Conservation (phyloP, 2,329 filamentous ascomycete species). For the Botrytis paeoniae region DNA sequence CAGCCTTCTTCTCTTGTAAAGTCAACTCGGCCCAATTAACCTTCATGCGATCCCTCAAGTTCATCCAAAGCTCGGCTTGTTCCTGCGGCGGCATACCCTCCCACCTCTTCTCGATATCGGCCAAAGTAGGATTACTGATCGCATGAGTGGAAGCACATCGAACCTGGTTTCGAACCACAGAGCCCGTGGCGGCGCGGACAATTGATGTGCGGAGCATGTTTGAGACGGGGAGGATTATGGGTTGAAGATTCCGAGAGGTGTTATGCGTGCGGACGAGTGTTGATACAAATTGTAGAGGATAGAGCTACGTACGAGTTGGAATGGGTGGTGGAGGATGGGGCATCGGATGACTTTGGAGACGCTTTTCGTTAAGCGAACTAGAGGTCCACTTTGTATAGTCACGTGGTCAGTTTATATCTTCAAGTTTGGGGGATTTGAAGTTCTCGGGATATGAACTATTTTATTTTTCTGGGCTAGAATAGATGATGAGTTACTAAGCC, state of each 20-base stretch:
- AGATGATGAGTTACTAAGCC: neutral
- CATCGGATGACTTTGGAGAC: constrained; percentile 19
- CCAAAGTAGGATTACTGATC: constrained; percentile 95
- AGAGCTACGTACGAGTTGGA: neutral
- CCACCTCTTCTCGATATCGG: constrained; percentile 99
- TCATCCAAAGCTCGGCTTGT: constrained; percentile 99
- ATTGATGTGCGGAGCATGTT: constrained; percentile 28
- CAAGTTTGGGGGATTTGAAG: neutral
- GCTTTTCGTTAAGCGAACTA: constrained; percentile 21
- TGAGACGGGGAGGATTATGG: neutral
- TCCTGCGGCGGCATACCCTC: constrained; percentile 96
- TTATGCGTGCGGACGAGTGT: neutral
- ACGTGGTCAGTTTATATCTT: constrained; percentile 12
- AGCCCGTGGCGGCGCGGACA: constrained; percentile 19
- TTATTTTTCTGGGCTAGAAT: neutral
- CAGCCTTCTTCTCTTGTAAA: constrained; percentile 96
- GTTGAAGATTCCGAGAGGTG: constrained; percentile 14
- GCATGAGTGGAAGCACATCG: constrained; percentile 61
- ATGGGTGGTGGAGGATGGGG: constrained; percentile 8
- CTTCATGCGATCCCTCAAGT: constrained; percentile 98
- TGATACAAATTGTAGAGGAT: constrained; percentile 9
- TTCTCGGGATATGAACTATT: neutral
- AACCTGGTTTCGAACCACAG: constrained; percentile 17
- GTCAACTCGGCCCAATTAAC: constrained; percentile 94
- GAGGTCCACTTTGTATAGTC: constrained; percentile 15